Base-by-base conservation (phyloP, 371 early-diverging fungal genomes). In the Saksenaea vasiformis region DNA sequence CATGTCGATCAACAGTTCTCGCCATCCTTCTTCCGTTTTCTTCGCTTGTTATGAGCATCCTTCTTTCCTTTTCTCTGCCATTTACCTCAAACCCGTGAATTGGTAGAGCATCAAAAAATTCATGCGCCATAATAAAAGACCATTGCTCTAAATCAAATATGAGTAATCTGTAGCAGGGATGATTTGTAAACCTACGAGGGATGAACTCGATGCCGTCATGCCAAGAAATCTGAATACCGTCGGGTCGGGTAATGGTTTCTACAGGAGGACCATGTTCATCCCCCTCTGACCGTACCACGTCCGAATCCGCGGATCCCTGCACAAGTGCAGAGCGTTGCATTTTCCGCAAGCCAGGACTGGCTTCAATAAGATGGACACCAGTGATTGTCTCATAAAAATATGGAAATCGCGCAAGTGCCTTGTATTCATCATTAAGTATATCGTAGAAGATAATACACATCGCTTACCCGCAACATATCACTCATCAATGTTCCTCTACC, bases 61-160 rank as follows among this genome's bases (percentile, higher is more conserved):
- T 4, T 22, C 22, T 26, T 19, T 47, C 22, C 22, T 39, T 39
- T 39, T 11, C 5, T 19, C 8, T 22, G 28, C 26, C 19, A 15
- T 36, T 24, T 79, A 90, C 90, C 76, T 93, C 81, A 69, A 95
- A 96, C 64, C 86, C 87, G 76, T 92, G 90, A 31, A 98, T 84
- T 0, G 98, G 97, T 36, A 98, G 74, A 1, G 98, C 98, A 70
- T 98, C 98, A 78, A 98, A 96, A 55, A 97, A 97, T 77, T 98
- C 98, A 78, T 98, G 97, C 0, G 97, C 93, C 65, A 93, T 82
- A 11, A 91, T 62, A 58, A 91, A 66, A 5, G 91, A 80, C 70
- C 79, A 87, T 47, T 73, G 73, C 19, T 79, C 86, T 86, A 69
- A 8, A 31, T 8, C 22, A 22, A 41, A 39, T 37, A 34, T 17